phyloP scores from a whole-genome alignment of 495 filamentous ascomycete genomes.

The Neurospora tetraspora region DNA sequence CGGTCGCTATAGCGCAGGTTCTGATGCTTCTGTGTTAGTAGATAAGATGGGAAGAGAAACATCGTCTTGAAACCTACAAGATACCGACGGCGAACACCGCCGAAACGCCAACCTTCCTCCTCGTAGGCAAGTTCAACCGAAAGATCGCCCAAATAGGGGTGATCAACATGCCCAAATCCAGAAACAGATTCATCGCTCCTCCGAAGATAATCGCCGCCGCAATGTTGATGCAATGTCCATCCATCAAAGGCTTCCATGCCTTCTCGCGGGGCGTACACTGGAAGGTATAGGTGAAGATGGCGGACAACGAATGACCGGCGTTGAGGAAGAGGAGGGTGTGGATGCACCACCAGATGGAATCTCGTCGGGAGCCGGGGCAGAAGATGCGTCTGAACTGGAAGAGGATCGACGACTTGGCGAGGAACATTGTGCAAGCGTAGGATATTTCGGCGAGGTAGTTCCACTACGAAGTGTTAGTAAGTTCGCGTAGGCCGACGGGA shows the following conservation, averaged over 20 bases:
- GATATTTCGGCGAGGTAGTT: slow-evolving; percentile 18
- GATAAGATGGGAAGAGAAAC: neutral
- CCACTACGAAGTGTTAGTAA: slow-evolving; percentile 1
- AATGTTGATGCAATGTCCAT: slow-evolving; percentile 21
- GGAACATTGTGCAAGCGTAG: slow-evolving; percentile 15
- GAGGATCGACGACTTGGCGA: slow-evolving; percentile 18
- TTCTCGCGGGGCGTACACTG: slow-evolving; percentile 20
- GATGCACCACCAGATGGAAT: slow-evolving; percentile 21
- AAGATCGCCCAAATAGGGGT: slow-evolving; percentile 21
- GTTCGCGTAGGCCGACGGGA: neutral
- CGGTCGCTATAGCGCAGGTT: slow-evolving; percentile 19
- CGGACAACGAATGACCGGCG: slow-evolving; percentile 13
- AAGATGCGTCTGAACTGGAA: slow-evolving; percentile 18
- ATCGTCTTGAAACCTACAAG: slow-evolving; percentile 11
- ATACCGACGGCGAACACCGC: slow-evolving; percentile 23
- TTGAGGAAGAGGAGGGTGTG: slow-evolving; percentile 19
- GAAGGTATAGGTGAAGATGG: slow-evolving; percentile 20
- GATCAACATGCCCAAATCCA: slow-evolving; percentile 21
- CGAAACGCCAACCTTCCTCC: slow-evolving; percentile 22
- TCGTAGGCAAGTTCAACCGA: slow-evolving; percentile 19
- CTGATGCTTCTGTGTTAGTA: slow-evolving; percentile 1
- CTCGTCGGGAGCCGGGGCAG: slow-evolving; percentile 11
- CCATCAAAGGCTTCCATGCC: slow-evolving; percentile 14
- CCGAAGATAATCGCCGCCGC: slow-evolving; percentile 9
- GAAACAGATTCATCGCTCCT: slow-evolving; percentile 19